Conservation (phyloP, 768 basidiomycete genomes). For the Gelatoporia subvermispora region DNA sequence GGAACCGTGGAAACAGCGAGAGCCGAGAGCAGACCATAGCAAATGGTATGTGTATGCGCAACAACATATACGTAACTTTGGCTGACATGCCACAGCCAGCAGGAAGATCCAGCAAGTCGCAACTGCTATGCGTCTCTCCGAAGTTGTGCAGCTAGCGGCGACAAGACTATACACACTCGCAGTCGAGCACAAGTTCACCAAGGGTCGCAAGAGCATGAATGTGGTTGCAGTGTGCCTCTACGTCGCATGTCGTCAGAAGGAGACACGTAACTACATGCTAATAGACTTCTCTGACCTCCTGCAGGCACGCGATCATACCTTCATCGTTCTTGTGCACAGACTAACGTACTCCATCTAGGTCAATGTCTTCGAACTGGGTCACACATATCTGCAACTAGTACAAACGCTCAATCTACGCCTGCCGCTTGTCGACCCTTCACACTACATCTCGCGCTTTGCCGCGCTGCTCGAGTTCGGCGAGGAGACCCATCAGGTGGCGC, state of each 20-base stretch:
- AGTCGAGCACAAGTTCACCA: slow-evolving; percentile 89
- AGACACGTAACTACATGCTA: slow-evolving; percentile 91
- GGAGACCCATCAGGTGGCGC: slow-evolving; percentile 86
- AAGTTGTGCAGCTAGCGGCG: slow-evolving; percentile 75
- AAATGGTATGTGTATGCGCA: slow-evolving; percentile 55
- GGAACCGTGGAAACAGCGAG: slow-evolving; percentile 72
- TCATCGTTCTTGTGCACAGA: neutral
- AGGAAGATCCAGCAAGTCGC: slow-evolving; percentile 83
- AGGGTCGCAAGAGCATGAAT: slow-evolving; percentile 87
- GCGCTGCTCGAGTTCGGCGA: slow-evolving; percentile 94
- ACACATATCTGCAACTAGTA: slow-evolving; percentile 92
- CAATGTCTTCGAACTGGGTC: slow-evolving; percentile 95
- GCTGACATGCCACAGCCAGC: slow-evolving; percentile 48
- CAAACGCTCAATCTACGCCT: slow-evolving; percentile 80
- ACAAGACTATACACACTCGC: slow-evolving; percentile 89
- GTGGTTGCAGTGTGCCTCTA: slow-evolving; percentile 97
- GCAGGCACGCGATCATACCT: slow-evolving; percentile 46
- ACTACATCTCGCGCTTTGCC: slow-evolving; percentile 94
- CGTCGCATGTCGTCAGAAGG: slow-evolving; percentile 86
- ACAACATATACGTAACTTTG: neutral
- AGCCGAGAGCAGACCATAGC: slow-evolving; percentile 89
- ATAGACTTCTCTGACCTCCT: slow-evolving; percentile 98
- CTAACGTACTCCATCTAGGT: slow-evolving; percentile 45
- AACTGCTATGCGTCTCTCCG: slow-evolving; percentile 70
- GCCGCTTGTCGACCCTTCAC: slow-evolving; percentile 90